Base-by-base conservation (phyloP, 805 yeast species). In the Yamadazyma endophytica region DNA sequence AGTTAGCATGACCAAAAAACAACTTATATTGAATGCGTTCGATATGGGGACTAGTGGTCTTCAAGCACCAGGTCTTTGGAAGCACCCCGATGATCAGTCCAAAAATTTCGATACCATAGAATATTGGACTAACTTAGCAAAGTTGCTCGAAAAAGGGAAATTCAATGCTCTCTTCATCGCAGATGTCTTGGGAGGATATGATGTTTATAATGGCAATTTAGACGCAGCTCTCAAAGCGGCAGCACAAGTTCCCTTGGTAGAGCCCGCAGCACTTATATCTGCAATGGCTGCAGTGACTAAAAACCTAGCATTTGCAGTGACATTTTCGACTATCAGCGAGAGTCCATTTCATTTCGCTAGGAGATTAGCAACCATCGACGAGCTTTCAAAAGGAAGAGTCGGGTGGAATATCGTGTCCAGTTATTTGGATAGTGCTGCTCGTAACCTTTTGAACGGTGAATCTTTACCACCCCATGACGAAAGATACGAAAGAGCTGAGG, bases 361-460 rank as follows among this genome's bases (percentile, higher is more conserved):
- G 44, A 52, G 72, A 34, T 45, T 66, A 35, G 68, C 72, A 8
- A 64, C 73, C 0, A 43, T 68, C 22, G 73, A 68, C 37, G 67
- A 64, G 32, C 49, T 65, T 12, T 52, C 66, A n/a, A 49, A 52
- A 5, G 73, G 73, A 2, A 52, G 73, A 41, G 47, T 68, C 24
- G 73, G 73, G 9, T 68, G 73, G 73, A 68, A 68, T 37, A 54
- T 68, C 14, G 72, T 68, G 17, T 56, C 71, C 2, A 57, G 67
- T 2, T 65, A 65, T 33, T 50, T 63, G 26, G 69, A 65, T 21
- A 54, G 64, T 36, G 68, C 66, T 6, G 61, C 69, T 2, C 49
- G 61, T 31, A 62, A 65, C 33, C 40, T 63, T 17, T 36, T 61
- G 17, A 63, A 65, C 36, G 59, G 61, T 9, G 56, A 54, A 27